These are phyloP conservation scores for Penicillium aurantiogriseum DNA, from an alignment of 2,329 filamentous ascomycete genomes.

Conservation along the genomic window DNA sequence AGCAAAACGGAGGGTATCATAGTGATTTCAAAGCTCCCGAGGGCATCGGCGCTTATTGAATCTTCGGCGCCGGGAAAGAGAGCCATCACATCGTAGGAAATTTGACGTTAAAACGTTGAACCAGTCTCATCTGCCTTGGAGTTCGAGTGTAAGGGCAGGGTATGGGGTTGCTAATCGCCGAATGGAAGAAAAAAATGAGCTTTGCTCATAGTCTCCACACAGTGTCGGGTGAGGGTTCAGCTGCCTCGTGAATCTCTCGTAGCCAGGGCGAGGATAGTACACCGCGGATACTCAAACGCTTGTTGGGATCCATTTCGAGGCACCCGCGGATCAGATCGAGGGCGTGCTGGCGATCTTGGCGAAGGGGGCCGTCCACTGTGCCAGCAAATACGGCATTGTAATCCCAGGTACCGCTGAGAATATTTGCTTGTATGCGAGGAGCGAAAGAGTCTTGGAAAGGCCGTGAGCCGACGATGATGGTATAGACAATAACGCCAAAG, in stretches of 20 bases:
- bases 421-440: slow-evolving; percentile 58
- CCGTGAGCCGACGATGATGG: slow-evolving; percentile 59
- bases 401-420: slow-evolving; percentile 61
- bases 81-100: neutral
- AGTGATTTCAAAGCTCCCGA: slow-evolving; percentile 19
- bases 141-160: neutral
- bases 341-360: slow-evolving; percentile 49
- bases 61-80: slow-evolving; percentile 16
- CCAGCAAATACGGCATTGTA: slow-evolving; percentile 48
- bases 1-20: slow-evolving; percentile 32
- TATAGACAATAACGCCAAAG: slow-evolving; percentile 62
- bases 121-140: slow-evolving; percentile 5
- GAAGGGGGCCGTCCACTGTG: slow-evolving; percentile 35
- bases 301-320: slow-evolving; percentile 55
- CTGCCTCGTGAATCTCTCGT: slow-evolving; percentile 37
- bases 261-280: slow-evolving; percentile 59
- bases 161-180: neutral
- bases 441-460: slow-evolving; percentile 63
- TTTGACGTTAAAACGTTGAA: neutral
- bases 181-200: slow-evolving; percentile 1
- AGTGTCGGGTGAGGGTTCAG: slow-evolving; percentile 30
- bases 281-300: slow-evolving; percentile 58
- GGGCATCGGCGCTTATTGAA: slow-evolving; percentile 22
- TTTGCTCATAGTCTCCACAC: slow-evolving; percentile 39
- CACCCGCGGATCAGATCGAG: slow-evolving; percentile 61